Evolutionary conservation across 2,329 filamentous ascomycete genomes (phyloP), one percentile per base, ranked within the genome.

Genomic region (Alternaria incomplexa): DNA sequence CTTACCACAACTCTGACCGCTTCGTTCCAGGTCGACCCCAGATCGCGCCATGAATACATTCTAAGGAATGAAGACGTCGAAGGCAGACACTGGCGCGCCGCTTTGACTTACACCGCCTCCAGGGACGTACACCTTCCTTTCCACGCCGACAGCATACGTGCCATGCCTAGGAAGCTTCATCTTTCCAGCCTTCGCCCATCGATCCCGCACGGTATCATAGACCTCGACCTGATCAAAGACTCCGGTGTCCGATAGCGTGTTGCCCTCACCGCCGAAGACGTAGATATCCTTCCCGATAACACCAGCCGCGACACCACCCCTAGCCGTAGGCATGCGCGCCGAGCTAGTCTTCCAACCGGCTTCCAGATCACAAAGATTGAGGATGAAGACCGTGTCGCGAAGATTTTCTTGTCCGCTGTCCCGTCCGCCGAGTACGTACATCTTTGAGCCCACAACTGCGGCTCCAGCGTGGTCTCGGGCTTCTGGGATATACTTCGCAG

Each of bases 131-230:
- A 76, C 58, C 13, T 47, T 65, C 0, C 64, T 55, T 10, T 61
- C 58, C 4, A 75, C 68, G 7, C 66, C 68, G 6, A 71, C 72
- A 13, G 71, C 73, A 57, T 64, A 68, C 1, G 69, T 68, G 2
- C 75, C 75, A 61, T 77, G 74, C 53, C 72, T 67, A 9, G 73
- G 64, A n/a, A 73, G 22, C 17, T 28, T 57, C 72, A 76, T 77
- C 2, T 28, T 57, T 1, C 51, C 63, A 9, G 56, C 32, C 30
- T 30, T 63, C 44, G 53, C 51, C 75, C 75, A 77, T 5, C 12
- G 44, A 28, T 74, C 62, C 2, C 3, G 56, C 11, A 36, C 56
- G 3, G 62, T 62, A 67, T 76, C 72, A 56, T 70, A 75, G 1
- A 61, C 67, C 62, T 76, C 69, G 4, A 62, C 61, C 20, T 68